These are phyloP conservation scores for Kodamaea kakaduensis DNA, from an alignment of 805 yeast species.

Conservation along the genomic window DNA sequence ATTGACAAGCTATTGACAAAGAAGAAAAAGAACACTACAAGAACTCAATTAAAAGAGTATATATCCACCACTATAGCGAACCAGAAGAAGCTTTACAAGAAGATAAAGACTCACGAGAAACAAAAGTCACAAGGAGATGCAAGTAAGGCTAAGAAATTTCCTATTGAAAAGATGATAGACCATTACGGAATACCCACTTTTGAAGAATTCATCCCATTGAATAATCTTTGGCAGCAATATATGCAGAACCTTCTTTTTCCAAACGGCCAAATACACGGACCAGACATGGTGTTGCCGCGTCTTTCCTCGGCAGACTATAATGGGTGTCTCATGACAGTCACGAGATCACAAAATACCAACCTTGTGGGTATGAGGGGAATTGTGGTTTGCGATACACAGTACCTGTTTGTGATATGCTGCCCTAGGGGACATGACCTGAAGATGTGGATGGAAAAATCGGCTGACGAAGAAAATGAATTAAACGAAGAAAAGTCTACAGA, in stretches of 20 bases:
- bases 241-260: constrained; percentile 52
- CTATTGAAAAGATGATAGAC: constrained; percentile 20
- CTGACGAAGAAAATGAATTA: constrained; percentile 15
- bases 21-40: constrained; percentile 23
- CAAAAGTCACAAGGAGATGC: too few relatives aligned
- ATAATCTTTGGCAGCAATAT: constrained; percentile 72
- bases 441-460: constrained; percentile 29
- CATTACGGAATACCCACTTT: constrained; percentile 36
- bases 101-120: constrained; percentile 30
- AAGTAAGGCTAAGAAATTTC: constrained; percentile 22
- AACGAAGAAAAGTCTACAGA: too few relatives aligned
- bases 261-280: constrained; percentile 21
- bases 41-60: constrained; percentile 42
- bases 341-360: constrained; percentile 52
- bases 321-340: constrained; percentile 65
- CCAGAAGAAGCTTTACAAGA: constrained; percentile 38
- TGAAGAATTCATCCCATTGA: constrained; percentile 51
- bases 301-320: constrained; percentile 76
- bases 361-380: constrained; percentile 67
- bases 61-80: constrained; percentile 32
- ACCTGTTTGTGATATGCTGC: constrained; percentile 60
- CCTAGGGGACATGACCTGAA: constrained; percentile 31
- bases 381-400: constrained; percentile 80
- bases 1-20: constrained; percentile 17
- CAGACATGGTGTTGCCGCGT: constrained; percentile 43